Base-by-base conservation (phyloP, 1,139 yeast species). In the Protomyces inouyei region DNA sequence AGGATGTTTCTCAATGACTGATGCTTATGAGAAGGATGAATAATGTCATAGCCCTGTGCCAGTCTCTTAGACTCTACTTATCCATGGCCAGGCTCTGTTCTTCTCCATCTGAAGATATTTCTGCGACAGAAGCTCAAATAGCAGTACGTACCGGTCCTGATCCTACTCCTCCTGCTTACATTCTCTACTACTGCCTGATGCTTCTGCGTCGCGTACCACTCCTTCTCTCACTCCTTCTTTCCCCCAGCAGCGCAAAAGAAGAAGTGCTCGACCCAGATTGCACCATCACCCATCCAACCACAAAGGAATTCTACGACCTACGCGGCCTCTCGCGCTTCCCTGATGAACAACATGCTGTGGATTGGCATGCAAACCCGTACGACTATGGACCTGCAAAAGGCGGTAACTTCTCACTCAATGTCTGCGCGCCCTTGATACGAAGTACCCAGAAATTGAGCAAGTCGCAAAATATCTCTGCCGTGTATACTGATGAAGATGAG, bases 351-450 rank as follows among this genome's bases (percentile, higher is more conserved):
- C 38, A 37, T 23, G 54, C 57, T 2, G 64, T 57, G 2, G 76
- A 75, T 5, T 89, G 93, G 90, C 76, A 79, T 55, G 84, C 92
- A 2, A 80, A 81, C 67, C 95, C 95, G 0, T 82, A 81, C 72
- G 95, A 87, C 69, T 83, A 83, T 70, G 36, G 52, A 23, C 48
- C 48, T 43, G 48, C 48, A 2, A 43, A 43, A 43, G 86, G 86
- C 21, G 80, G 79, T 64, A 91, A 91, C 74, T 91, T 85, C 75
- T 87, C 96, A 0, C 70, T 91, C 52, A 93, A 95, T 9, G 79
- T 91, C 3, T 91, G 97, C 72, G 83, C 91, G 6, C 76, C 77
- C 3, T 69, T 73, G 16, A 69, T 76, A 10, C 69, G 70, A 16
- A 82, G 79, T 65, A 70, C 77, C 32, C 83, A 85, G 70, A 37